Base-by-base conservation (phyloP, 1,139 yeast genomes). In the Geotrichum candidum region DNA sequence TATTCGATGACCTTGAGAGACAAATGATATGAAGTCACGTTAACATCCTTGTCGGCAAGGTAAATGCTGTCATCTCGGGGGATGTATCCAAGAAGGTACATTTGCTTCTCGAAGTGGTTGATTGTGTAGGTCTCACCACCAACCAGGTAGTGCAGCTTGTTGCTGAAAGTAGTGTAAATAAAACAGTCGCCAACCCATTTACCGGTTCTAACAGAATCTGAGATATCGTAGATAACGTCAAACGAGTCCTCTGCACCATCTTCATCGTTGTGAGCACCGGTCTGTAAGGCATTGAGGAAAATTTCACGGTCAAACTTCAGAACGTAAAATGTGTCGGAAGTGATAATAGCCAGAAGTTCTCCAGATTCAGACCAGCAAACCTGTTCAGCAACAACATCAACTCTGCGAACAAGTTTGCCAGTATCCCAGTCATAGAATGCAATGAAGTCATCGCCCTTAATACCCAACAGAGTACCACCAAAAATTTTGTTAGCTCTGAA, bases 171-270 rank as follows among this genome's bases (percentile, higher is more conserved):
- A 18, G 98, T 90, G 78, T 88, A 94, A 61, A 94, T 84, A 73
- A 92, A 92, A 53, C 95, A 97, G 77, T 94, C 98, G 68, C 99
- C 99, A 70, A 92, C 90, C 89, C 97, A 94, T 74, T 87, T 87
- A 70, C 97, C 97, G 25, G 96, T 87, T 65, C 89, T 84, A 52
- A 94, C 84, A 38, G 87, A 78, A 72, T 94, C 99, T 62, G 85
- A 84, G 65, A 91, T 83, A 65, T 95, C 96, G 71, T 86, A 84
- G 63, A 90, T 79, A 35, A 92, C 95, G 65, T 90, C 96, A 74
- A 95, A 90, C 11, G 95, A 84, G 53, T 83, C 86, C 71, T 88
- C 96, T 52, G 88, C 89, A 66, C 97, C 97, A 73, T 90, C 96
- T 71, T 89, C 95, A 15, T 86, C 84, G 69, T 86, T 90, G 63